Percentiles rank a stretch among this genome's conserved stretches.
These are phyloP conservation scores for Pleurotus pulmonarius DNA, from an alignment of 768 basidiomycete species.

Conservation along the genomic window DNA sequence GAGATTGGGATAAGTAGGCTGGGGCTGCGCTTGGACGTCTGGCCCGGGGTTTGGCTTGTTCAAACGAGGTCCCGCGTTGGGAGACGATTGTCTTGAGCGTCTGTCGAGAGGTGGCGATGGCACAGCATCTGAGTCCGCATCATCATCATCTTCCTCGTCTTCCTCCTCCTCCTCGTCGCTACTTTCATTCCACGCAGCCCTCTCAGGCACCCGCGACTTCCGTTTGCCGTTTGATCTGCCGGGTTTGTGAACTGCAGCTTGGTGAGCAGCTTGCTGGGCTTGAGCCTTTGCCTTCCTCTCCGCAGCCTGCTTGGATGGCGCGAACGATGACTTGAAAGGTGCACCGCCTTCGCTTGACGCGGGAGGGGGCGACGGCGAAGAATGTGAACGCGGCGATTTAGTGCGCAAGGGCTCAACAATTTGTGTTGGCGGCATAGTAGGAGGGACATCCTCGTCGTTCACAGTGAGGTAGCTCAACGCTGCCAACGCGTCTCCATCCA, in stretches of 20 bases:
- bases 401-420: conserved; percentile 30
- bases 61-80: background rate
- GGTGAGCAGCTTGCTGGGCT: conserved; percentile 78
- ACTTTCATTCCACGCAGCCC: conserved; percentile 63
- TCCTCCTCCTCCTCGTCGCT: conserved; percentile 87
- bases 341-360: conserved; percentile 15
- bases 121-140: conserved; percentile 60
- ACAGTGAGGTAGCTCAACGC: conserved; percentile 73
- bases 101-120: conserved; percentile 25
- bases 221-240: conserved; percentile 64
- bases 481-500: conserved; percentile 63
- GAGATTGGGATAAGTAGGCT: conserved; percentile 40
- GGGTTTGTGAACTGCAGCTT: conserved; percentile 73
- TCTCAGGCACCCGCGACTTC: conserved; percentile 56
- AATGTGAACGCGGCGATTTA: conserved; percentile 19
- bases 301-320: conserved; percentile 76
- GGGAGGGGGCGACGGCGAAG: conserved; percentile 18
- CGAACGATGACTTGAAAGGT: conserved; percentile 83
- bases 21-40: conserved; percentile 19
- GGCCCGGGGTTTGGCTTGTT: background rate
- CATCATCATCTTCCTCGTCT: conserved; percentile 74
- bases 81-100: conserved; percentile 19
- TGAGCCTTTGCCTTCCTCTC: conserved; percentile 83
- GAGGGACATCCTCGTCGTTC: conserved; percentile 28
- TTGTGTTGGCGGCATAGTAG: conserved; percentile 18